Evolutionary conservation across 2,329 filamentous ascomycete genomes (phyloP), one percentile per base, ranked within the genome.

Genomic region (Sclerotinia subarctica): DNA sequence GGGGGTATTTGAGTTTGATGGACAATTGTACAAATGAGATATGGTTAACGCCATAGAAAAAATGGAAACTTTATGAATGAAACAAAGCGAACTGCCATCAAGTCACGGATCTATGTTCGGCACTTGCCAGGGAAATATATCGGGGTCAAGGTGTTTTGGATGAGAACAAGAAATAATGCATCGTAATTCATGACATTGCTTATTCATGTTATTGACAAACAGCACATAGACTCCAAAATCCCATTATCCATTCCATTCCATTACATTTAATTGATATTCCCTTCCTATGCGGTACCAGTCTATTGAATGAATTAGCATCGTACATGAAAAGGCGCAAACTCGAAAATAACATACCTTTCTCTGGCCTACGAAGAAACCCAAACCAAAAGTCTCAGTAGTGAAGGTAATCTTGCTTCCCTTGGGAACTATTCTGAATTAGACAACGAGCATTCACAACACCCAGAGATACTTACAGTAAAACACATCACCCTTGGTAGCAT

Each of bases 401-500:
- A 77, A 77, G 5, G 76, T 77, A 49, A 77, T 77, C 67, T 74
- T 77, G 69, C 74, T 76, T 70, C 76, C 76, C 71, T 77, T 77
- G 3, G 75, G 75, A 68, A 77, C 75, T 77, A 66, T n/a, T 26
- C 32, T 19, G 10, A 46, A 59, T 74, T 59, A 73, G 70, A 44
- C 13, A 6, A 26, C 13, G 17, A 26, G 35, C 21, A 24, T 47
- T 38, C 15, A 53, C 46, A 17, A 19, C 11, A 29, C 44, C 24
- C 26, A 19, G 15, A 8, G 5, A 8, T 46, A 74, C 73, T 74
- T 62, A 77, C 75, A 89, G 74, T 86, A 86, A 72, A 89, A 88
- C 32, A 88, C 86, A 79, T 89, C 87, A 0, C 87, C 87, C 59
- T 83, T 81, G 38, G 78, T 80, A 24, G 85, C 86, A 69, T 83